phyloP scores from a whole-genome alignment of 2,329 filamentous ascomycete genomes.

The Botrytis squamosa region DNA sequence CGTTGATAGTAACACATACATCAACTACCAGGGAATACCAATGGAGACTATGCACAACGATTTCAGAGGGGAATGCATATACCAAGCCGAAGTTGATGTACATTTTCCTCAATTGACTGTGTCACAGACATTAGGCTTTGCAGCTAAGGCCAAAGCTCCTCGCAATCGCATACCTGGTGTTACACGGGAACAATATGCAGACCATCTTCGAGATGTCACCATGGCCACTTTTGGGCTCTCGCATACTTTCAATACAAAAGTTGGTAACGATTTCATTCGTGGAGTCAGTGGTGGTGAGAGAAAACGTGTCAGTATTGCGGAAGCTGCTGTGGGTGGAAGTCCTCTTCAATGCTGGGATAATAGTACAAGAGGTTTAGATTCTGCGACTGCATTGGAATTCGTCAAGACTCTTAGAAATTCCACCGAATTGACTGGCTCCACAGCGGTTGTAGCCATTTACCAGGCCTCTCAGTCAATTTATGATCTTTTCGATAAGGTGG shows the following conservation, averaged over 20 bases:
- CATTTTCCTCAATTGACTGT: slow-evolving; percentile 79
- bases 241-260: slow-evolving; percentile 70
- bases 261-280: slow-evolving; percentile 72
- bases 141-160: slow-evolving; percentile 66
- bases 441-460: slow-evolving; percentile 68
- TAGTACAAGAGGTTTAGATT: slow-evolving; percentile 70
- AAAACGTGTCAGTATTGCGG: slow-evolving; percentile 80
- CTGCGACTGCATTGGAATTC: slow-evolving; percentile 71
- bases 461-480: slow-evolving; percentile 70
- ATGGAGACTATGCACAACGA: slow-evolving; percentile 53
- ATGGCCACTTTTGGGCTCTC: slow-evolving; percentile 70
- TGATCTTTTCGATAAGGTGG: slow-evolving; percentile 63
- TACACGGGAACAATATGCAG: slow-evolving; percentile 55
- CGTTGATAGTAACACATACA: slow-evolving; percentile 48
- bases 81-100: slow-evolving; percentile 73
- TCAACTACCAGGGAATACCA: slow-evolving; percentile 61
- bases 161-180: slow-evolving; percentile 63
- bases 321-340: slow-evolving; percentile 62
- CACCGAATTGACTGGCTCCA: slow-evolving; percentile 61
- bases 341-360: slow-evolving; percentile 76
- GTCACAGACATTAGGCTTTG: slow-evolving; percentile 71
- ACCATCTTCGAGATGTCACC: slow-evolving; percentile 55
- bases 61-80: slow-evolving; percentile 66
- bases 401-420: slow-evolving; percentile 64
- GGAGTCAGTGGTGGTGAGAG: slow-evolving; percentile 70